Percentiles rank a stretch among this genome's conserved stretches.
phyloP scores from a whole-genome alignment of 139 green algal genomes.

The Cymbomonas tetramitiformis region DNA sequence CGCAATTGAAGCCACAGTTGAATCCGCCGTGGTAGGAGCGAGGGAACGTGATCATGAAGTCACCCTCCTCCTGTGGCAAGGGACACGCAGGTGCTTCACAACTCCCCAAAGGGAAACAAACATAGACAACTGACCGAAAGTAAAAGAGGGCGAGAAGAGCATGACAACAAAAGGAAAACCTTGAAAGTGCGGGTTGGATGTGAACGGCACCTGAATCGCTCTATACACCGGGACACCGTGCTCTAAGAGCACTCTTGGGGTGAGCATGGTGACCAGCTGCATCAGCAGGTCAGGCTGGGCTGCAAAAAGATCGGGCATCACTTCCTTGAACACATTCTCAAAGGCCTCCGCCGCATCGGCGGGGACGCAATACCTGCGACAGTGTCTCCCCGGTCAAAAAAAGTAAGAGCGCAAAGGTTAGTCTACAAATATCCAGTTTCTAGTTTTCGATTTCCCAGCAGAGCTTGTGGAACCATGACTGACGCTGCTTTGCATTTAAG shows the following conservation, averaged over 20 bases:
- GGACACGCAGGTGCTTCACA: no score
- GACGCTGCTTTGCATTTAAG: no score
- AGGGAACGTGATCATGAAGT: conserved; percentile 77
- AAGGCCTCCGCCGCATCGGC: conserved; percentile 38
- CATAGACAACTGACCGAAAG: no score
- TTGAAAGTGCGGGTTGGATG: no score
- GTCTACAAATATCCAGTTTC: no score
- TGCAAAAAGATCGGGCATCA: conserved; percentile 52
- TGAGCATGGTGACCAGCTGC: conserved; percentile 66
- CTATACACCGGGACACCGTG: conserved; percentile 57
- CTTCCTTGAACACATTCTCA: conserved; percentile 48
- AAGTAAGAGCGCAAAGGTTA: no score
- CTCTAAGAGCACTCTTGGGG: conserved; percentile 39
- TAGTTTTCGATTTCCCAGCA: no score
- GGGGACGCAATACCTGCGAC: conserved; percentile 62
- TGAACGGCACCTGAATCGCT: conserved; percentile 14
- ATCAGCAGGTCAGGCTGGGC: conserved; percentile 60
- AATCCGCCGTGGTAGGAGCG: conserved; percentile 70
- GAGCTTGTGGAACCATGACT: no score
- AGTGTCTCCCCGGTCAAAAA: no score
- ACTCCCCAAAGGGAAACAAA: no score
- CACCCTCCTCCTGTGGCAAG: conserved; percentile 58
- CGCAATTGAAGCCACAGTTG: conserved; percentile 61
- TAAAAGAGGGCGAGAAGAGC: no score
- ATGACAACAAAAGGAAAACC: no score